Base-by-base conservation (phyloP, 495 filamentous ascomycete genomes). In the Podospora sp. region DNA sequence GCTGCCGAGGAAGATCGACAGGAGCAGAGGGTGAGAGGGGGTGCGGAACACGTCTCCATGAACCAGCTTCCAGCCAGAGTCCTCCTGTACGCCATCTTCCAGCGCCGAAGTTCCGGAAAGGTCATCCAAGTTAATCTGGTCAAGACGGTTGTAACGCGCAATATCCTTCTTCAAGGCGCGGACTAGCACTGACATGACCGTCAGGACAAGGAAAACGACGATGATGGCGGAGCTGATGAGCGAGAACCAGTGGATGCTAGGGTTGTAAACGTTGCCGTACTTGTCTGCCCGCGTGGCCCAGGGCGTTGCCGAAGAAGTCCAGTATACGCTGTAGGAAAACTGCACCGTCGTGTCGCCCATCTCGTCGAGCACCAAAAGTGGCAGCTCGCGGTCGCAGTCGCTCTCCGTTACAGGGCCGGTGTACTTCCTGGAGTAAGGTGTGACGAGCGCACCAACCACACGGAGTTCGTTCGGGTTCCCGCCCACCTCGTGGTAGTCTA, bases 211-310 rank as follows among this genome's bases (percentile, higher is more conserved):
- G 83, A 98, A 95, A 36, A 94, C 84, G 36, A 98, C 93, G 68
- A 99, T 94, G 60, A 97, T 86, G 11, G 96, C 89, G 40, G 94
- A 96, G 77, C 95, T 97, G 82, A 97, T 89, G 46, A 99, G 86
- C 12, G 92, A 97, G 78, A 97, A 95, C 95, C 95, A 99, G 77
- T 98, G 95, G 72, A 99, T 98, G 79, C 91, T 92, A 50, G 95
- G 93, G 78, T 97, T 92, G 69, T 91, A 93, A 22, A 98, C 94
- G 72, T 97, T 93, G 26, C 98, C 84, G 74, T 97, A 99, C 77
- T 95, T 96, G 81, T 99, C 95, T 94, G 94, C 97, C 65, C 95
- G 85, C 20, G 96, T 98, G 33, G 95, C 95, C 91, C 96, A 99
- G 0, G 89, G 89, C 2, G 93, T 97, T 0, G 80, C 61, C 1